phyloP scores from a whole-genome alignment of 495 filamentous ascomycete species.

The Aspergillus nanangensis region DNA sequence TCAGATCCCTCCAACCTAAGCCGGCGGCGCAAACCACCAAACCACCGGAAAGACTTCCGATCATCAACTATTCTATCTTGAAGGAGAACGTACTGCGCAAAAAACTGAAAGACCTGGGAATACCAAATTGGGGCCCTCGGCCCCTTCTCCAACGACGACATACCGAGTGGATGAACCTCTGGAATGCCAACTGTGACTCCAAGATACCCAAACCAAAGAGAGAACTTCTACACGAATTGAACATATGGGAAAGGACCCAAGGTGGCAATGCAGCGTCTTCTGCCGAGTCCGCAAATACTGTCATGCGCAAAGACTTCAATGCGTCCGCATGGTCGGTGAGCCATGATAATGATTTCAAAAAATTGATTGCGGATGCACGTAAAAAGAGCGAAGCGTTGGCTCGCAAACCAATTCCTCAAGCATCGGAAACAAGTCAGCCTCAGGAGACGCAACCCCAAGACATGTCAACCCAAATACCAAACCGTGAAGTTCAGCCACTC shows the following conservation, averaged over 20 bases:
- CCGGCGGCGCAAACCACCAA: conserved; percentile 17
- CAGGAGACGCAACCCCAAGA: not conserved
- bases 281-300: conserved; percentile 24
- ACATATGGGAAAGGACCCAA: conserved; percentile 79
- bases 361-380: conserved; percentile 68
- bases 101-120: conserved; percentile 78
- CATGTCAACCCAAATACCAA: not conserved
- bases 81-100: conserved; percentile 72
- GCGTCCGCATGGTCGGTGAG: conserved; percentile 66
- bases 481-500: not conserved
- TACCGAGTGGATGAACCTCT: conserved; percentile 89
- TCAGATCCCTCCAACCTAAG: conserved; percentile 21
- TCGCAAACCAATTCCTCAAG: conserved; percentile 26
- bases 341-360: conserved; percentile 69
- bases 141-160: conserved; percentile 72
- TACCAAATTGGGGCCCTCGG: conserved; percentile 63
- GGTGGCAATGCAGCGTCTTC: conserved; percentile 30
- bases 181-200: conserved; percentile 95
- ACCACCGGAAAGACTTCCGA: conserved; percentile 59
- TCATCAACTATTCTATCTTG: conserved; percentile 74
- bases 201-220: conserved; percentile 61
- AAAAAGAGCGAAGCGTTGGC: conserved; percentile 31
- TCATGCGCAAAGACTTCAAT: conserved; percentile 83
- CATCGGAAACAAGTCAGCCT: conserved; percentile 1
- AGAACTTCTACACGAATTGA: conserved; percentile 71